phyloP scores from a whole-genome alignment of 2,329 filamentous ascomycete genomes.

The Geosmithia morbida region DNA sequence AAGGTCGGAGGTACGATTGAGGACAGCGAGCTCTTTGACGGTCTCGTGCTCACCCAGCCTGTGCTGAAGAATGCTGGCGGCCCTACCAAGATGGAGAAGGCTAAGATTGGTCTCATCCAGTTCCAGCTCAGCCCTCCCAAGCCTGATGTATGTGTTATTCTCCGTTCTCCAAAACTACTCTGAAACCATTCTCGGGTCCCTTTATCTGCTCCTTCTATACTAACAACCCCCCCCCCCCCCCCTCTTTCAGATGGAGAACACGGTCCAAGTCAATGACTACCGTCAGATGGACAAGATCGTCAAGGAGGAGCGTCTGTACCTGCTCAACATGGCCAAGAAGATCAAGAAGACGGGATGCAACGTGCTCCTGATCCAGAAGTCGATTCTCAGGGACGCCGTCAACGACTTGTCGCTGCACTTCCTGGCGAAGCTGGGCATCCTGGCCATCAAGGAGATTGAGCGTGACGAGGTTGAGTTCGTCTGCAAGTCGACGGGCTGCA shows the following conservation, averaged over 20 bases:
- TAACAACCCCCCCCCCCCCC: background rate
- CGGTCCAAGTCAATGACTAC: constrained; percentile 98
- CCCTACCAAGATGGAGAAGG: constrained; percentile 90
- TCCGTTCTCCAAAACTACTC: background rate
- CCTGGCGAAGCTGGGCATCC: constrained; percentile 89
- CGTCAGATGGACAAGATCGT: constrained; percentile 99
- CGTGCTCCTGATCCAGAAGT: constrained; percentile 95
- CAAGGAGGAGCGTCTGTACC: constrained; percentile 95
- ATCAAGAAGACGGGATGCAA: constrained; percentile 99
- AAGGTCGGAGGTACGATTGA: constrained; percentile 97
- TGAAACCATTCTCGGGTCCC: background rate
- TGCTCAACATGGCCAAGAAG: constrained; percentile 99
- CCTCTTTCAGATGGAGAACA: constrained; percentile 81
- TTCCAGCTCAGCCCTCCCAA: constrained; percentile 98
- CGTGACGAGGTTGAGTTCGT: constrained; percentile 98
- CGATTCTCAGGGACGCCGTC: constrained; percentile 90
- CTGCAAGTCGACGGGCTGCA: constrained; percentile 98
- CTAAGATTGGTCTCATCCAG: constrained; percentile 89
- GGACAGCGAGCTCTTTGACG: constrained; percentile 94
- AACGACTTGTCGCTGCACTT: constrained; percentile 97
- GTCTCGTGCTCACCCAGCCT: constrained; percentile 79
- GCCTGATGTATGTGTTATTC: constrained; percentile 56
- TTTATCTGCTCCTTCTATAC: background rate
- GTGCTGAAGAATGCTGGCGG: constrained; percentile 91
- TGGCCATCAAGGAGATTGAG: constrained; percentile 95